Base-by-base conservation (phyloP, 2,329 filamentous ascomycete species). In the Colletotrichum cuscutae region DNA sequence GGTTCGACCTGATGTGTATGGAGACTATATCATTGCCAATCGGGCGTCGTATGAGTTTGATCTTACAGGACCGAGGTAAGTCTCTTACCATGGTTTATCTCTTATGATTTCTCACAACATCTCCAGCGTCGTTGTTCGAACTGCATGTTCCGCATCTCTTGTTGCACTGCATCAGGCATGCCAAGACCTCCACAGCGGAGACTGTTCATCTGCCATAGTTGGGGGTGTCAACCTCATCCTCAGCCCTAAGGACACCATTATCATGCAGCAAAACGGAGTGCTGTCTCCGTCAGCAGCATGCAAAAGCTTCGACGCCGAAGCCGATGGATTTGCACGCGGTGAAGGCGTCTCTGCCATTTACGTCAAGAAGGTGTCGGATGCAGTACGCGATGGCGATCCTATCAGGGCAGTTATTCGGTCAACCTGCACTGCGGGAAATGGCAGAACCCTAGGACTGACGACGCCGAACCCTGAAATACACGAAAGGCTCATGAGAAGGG, bases 271-370 rank as follows among this genome's bases (percentile, higher is more conserved):
- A 46, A 77, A 83, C 42, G 81, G 81, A 1, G 77, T 85, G 0
- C 75, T 86, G 5, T 82, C 81, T 3, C 76, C 78, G 1, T 76
- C 79, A 1, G 82, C 80, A 32, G 72, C 79, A 32, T 77, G 78
- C 57, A 77, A 80, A 61, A 79, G 79, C 1, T 87, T 86, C 71
- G 86, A 87, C 54, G 78, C 81, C 2, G 76, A 79, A 8, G 88
- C 86, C 0, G 81, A 87, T 65, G 88, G 88, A 0, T 90, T 88
- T 68, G 86, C 81, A 0, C 81, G 87, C 6, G 88, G 85, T 2
- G 88, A 90, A 73, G 88, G 84, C 5, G 76, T 85, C 15, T 83
- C 77, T 2, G 79, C 82, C 7, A 68, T 89, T 6, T 78, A 85
- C 6, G 71, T 90, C 0, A 89, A 89, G 77, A 80, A 76, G 0